Percentiles rank a stretch among this genome's conserved stretches.
Conservation (phyloP, 371 early-diverging fungal genomes). For the Lichtheimia hyalospora region DNA sequence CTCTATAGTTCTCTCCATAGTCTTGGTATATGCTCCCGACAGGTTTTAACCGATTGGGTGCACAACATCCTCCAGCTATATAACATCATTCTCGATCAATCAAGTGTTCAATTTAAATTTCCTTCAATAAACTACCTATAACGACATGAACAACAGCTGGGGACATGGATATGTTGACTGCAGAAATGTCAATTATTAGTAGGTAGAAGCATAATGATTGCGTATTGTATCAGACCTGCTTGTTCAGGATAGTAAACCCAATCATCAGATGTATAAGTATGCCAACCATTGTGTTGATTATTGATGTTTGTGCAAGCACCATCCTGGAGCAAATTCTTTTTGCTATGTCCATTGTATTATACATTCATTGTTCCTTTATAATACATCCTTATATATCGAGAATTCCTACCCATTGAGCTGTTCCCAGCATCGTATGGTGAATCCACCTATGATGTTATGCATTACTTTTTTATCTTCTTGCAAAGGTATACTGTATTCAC, state of each 20-base stretch:
- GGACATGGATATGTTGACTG: constrained; percentile 35
- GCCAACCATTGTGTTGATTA: constrained; percentile 30
- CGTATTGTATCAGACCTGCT: constrained; percentile 19
- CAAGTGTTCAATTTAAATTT: not conserved
- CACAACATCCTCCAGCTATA: constrained; percentile 48
- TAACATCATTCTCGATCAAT: not conserved
- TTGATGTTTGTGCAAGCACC: constrained; percentile 29
- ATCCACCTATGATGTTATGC: constrained; percentile 5
- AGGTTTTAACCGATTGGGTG: constrained; percentile 36
- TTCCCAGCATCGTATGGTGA: constrained; percentile 25
- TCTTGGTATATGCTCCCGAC: constrained; percentile 35
- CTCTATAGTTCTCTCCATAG: constrained; percentile 28
- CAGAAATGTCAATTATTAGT: not conserved
- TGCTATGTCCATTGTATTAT: constrained; percentile 18
- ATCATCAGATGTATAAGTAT: constrained; percentile 30
- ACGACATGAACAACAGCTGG: constrained; percentile 22
- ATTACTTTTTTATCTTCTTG: too few relatives aligned
- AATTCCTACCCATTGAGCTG: constrained; percentile 21
- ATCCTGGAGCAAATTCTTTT: constrained; percentile 40
- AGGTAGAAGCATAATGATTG: not conserved
- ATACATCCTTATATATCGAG: too few relatives aligned
- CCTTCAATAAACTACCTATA: constrained; percentile 22
- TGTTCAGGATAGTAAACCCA: constrained; percentile 52
- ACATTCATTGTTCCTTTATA: not conserved
- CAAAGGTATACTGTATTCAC: too few relatives aligned